Conservation (phyloP, 1,284 basidiomycete species). For the Tilletia setariae region DNA sequence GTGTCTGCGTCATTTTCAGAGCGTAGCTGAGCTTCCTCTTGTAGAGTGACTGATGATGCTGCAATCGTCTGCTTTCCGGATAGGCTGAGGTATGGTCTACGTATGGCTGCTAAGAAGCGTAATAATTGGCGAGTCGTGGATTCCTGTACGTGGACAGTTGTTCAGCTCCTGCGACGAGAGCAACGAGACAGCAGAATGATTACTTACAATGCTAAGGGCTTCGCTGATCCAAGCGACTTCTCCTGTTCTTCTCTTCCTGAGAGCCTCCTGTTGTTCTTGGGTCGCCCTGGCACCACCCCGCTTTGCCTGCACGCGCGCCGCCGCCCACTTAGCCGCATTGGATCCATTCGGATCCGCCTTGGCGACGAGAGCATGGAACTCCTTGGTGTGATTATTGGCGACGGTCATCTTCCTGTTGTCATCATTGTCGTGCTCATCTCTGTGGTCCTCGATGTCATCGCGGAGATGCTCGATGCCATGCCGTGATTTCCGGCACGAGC, state of each 20-base stretch:
- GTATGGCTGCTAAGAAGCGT: constrained; percentile 36
- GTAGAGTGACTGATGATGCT: constrained; percentile 17
- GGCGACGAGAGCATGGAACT: constrained; percentile 28
- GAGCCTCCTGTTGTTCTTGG: not conserved
- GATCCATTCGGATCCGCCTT: constrained; percentile 7
- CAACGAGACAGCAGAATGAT: constrained; percentile 23
- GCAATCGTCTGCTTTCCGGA: not conserved
- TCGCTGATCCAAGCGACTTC: constrained; percentile 26
- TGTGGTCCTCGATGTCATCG: not conserved
- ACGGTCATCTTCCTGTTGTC: constrained; percentile 2
- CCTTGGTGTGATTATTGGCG: constrained; percentile 26
- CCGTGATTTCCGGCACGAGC: not conserved
- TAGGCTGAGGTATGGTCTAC: constrained; percentile 35
- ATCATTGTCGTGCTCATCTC: not conserved
- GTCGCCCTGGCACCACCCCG: not conserved
- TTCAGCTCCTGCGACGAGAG: not conserved
- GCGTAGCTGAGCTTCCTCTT: constrained; percentile 16
- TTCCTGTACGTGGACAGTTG: not conserved
- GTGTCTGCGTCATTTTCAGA: not conserved
- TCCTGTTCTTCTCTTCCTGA: constrained; percentile 3
- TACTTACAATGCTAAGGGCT: constrained; percentile 34
- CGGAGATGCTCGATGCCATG: not conserved
- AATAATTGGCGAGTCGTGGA: constrained; percentile 23
- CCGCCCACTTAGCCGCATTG: not conserved
- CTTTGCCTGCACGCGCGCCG: not conserved